These are phyloP conservation scores for Hortiboletus flavorubellus DNA, from an alignment of 768 basidiomycete genomes.

Conservation along the genomic window DNA sequence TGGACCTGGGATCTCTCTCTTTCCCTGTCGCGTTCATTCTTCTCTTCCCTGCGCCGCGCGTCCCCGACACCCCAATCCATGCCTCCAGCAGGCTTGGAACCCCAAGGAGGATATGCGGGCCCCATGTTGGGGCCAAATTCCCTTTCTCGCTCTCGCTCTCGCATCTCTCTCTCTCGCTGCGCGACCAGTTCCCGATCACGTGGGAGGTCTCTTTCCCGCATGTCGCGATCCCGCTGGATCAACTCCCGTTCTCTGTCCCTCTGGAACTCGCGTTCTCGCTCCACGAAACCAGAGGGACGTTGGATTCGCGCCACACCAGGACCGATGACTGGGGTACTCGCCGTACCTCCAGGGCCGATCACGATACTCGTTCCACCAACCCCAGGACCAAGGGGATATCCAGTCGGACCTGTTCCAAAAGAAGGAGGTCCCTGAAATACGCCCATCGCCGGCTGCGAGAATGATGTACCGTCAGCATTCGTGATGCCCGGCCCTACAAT, in stretches of 20 bases:
- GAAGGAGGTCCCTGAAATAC: constrained; percentile 25
- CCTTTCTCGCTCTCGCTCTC: constrained; percentile 23
- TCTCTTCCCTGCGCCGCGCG: constrained; percentile 36
- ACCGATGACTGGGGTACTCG: constrained; percentile 15
- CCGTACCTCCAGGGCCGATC: constrained; percentile 24
- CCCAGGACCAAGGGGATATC: constrained; percentile 23
- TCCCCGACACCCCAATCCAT: constrained; percentile 35
- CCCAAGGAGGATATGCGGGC: constrained; percentile 25
- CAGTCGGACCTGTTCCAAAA: constrained; percentile 14
- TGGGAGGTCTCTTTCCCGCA: constrained; percentile 20
- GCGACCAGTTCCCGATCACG: constrained; percentile 22
- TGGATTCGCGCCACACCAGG: constrained; percentile 21
- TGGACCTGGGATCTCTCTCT: constrained; percentile 30
- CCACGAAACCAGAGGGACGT: constrained; percentile 31
- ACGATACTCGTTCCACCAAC: constrained; percentile 20
- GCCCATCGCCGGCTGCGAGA: constrained; percentile 29
- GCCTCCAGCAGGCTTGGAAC: constrained; percentile 32
- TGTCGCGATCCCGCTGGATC: constrained; percentile 29
- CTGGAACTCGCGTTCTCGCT: constrained; percentile 25
- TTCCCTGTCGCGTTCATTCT: constrained; percentile 29
- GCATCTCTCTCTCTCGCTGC: constrained; percentile 27
- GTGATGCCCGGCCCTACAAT: constrained; percentile 10
- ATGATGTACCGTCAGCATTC: constrained; percentile 15
- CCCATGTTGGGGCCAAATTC: constrained; percentile 25
- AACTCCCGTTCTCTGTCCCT: constrained; percentile 27